phyloP scores from a whole-genome alignment of 352 stramenopile species.

The Globisporangium spinosum region DNA sequence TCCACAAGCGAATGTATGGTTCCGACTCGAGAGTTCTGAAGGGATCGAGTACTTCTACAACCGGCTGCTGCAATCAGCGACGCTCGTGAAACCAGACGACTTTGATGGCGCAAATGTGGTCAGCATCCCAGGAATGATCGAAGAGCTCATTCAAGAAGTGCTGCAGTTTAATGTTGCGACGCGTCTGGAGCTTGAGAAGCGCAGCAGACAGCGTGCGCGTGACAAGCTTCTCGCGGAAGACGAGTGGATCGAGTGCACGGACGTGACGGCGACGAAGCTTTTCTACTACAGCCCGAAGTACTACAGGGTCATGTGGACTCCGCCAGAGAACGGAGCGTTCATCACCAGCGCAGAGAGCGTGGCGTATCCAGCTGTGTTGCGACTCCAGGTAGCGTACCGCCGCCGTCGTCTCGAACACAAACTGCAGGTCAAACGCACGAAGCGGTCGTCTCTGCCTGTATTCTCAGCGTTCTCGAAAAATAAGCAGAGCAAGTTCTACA shows the following conservation, averaged over 20 bases:
- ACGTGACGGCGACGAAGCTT: slow-evolving; percentile 32
- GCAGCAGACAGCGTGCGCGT: slow-evolving; percentile 36
- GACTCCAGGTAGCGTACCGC: slow-evolving; percentile 57
- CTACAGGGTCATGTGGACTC: slow-evolving; percentile 36
- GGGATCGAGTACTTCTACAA: slow-evolving; percentile 68
- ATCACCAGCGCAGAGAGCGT: slow-evolving; percentile 45
- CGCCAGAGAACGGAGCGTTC: slow-evolving; percentile 45
- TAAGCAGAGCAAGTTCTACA: slow-evolving; percentile 17
- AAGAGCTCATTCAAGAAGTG: slow-evolving; percentile 43
- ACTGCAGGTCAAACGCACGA: slow-evolving; percentile 40
- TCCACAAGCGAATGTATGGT: slow-evolving; percentile 60
- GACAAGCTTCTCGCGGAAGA: slow-evolving; percentile 51
- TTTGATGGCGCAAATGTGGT: slow-evolving; percentile 53
- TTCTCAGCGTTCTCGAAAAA: slow-evolving; percentile 35
- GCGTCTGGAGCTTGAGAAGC: slow-evolving; percentile 51
- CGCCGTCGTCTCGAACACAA: slow-evolving; percentile 41
- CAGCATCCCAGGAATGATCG: slow-evolving; percentile 43
- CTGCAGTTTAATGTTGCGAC: slow-evolving; percentile 35
- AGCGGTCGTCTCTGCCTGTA: slow-evolving; percentile 46
- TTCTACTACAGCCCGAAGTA: slow-evolving; percentile 72
- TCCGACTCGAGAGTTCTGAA: slow-evolving; percentile 38
- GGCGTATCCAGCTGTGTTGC: slow-evolving; percentile 49
- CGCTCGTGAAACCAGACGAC: slow-evolving; percentile 37
- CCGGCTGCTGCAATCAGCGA: slow-evolving; percentile 40
- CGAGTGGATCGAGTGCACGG: slow-evolving; percentile 62